These are phyloP conservation scores for Claviceps digitariae DNA, from an alignment of 2,329 filamentous ascomycete genomes.

Conservation along the genomic window DNA sequence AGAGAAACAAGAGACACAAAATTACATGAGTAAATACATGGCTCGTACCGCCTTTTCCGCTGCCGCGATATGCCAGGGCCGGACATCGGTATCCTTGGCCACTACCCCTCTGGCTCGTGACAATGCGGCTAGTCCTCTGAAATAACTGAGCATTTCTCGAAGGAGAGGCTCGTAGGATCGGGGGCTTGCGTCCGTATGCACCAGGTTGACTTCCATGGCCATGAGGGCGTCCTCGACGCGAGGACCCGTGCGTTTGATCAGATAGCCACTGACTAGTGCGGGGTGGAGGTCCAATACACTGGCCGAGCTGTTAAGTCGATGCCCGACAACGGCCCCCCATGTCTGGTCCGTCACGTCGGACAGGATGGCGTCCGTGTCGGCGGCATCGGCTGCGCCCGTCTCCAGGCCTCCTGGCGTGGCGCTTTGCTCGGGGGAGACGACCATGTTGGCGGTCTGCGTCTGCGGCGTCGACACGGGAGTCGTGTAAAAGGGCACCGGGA, in stretches of 20 bases:
- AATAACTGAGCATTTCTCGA: constrained; percentile 57
- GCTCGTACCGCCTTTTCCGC: constrained; percentile 55
- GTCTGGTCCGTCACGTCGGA: constrained; percentile 61
- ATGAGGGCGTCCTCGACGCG: constrained; percentile 43
- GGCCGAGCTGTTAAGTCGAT: constrained; percentile 48
- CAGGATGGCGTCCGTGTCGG: constrained; percentile 47
- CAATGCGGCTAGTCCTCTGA: constrained; percentile 53
- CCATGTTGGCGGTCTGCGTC: constrained; percentile 38
- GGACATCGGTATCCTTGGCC: constrained; percentile 43
- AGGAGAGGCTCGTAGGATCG: constrained; percentile 50
- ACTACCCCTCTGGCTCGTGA: constrained; percentile 52
- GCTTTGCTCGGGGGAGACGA: constrained; percentile 48
- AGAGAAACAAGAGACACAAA: background rate
- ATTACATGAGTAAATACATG: constrained; percentile 50
- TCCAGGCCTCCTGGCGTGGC: constrained; percentile 32
- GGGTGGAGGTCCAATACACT: constrained; percentile 41
- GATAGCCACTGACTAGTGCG: constrained; percentile 49
- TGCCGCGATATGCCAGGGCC: constrained; percentile 66
- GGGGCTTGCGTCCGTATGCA: constrained; percentile 39
- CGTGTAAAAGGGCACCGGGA: constrained; percentile 33
- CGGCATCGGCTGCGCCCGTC: constrained; percentile 25
- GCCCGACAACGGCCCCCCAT: constrained; percentile 59
- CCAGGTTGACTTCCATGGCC: constrained; percentile 49
- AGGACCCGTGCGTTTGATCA: constrained; percentile 48
- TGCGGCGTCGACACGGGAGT: constrained; percentile 60